Percentiles rank a stretch among this genome's conserved stretches.
These are phyloP conservation scores for Allantophomopsis lycopodina DNA, from an alignment of 2,329 filamentous ascomycete species.

Conservation along the genomic window DNA sequence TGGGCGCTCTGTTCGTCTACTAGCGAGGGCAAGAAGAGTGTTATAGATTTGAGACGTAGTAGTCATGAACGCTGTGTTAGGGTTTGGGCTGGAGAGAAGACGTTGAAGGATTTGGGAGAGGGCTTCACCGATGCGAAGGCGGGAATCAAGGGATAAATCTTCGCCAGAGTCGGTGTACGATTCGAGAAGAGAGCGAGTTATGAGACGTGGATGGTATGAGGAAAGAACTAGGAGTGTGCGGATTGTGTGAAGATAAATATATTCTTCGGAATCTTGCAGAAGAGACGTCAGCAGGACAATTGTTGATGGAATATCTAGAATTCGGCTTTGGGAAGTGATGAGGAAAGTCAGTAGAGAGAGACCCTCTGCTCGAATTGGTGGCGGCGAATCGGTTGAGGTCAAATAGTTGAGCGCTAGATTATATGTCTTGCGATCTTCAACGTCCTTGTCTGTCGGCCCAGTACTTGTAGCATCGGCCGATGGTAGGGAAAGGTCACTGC, in stretches of 20 bases:
- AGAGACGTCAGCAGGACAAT: slow-evolving; percentile 50
- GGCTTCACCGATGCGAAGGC: slow-evolving; percentile 57
- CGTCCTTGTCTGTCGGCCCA: slow-evolving; percentile 27
- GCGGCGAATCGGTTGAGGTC: slow-evolving; percentile 43
- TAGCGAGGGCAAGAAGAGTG: slow-evolving; percentile 47
- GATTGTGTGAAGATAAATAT: slow-evolving; percentile 56
- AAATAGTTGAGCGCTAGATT: slow-evolving; percentile 51
- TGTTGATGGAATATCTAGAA: slow-evolving; percentile 53
- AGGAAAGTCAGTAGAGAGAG: slow-evolving; percentile 45
- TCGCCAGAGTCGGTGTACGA: slow-evolving; percentile 53
- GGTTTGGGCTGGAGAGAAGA: too few species aligned
- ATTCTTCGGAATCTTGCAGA: slow-evolving; percentile 54
- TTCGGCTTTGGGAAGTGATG: slow-evolving; percentile 36
- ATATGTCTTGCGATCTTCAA: slow-evolving; percentile 49
- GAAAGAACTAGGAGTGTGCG: slow-evolving; percentile 47
- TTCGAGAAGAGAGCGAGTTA: slow-evolving; percentile 48
- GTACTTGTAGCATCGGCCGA: slow-evolving; percentile 11
- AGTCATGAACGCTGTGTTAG: slow-evolving; percentile 35
- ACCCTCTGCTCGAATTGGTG: slow-evolving; percentile 53
- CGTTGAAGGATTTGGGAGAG: slow-evolving; percentile 50
- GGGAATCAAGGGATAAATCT: slow-evolving; percentile 41
- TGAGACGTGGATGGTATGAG: slow-evolving; percentile 45
- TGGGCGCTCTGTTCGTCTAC: slow-evolving; percentile 45
- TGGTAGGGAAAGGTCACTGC: slow-evolving; percentile 26
- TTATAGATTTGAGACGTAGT: slow-evolving; percentile 36